Evolutionary conservation across 495 filamentous ascomycete genomes (phyloP), one percentile per base, ranked within the genome.

Genomic region (Annulohypoxylon bovei): DNA sequence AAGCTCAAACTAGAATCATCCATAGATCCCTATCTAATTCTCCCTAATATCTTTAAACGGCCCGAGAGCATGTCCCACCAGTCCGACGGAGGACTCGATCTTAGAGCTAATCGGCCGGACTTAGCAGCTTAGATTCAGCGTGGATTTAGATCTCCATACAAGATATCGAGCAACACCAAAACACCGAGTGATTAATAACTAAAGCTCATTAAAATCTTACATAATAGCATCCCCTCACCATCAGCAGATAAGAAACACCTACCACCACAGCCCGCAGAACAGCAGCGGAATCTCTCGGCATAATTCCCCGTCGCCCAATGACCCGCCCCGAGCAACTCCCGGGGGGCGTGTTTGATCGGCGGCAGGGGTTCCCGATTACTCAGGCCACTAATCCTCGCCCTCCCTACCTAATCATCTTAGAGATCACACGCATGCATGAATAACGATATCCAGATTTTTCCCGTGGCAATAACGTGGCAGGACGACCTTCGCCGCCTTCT

Each of bases 341-440:
- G n/a, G 39, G 39, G 39, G 39, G 47, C 32, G 39, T 66, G 68
- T 71, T 71, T 71, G 68, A 71, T 71, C 62, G 62, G 25, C 68
- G 44, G 18, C 68, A 67, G 33, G 68, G 68, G 30, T 16, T 5
- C 39, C 39, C n/a, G 16, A 18, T 18, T 42, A 16, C n/a, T 42
- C 39, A 42, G n/a, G n/a, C 39, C 39, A 18, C 12, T 42, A 14
- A 16, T 14, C 14, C 37, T 11, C 27, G 4, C 23, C 9, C 9
- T 6, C 11, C 6, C 25, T 28, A 7, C n/a, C 27, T 27, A 35
- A 18, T 16, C 23, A 42, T 14, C 27, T 57, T 18, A 49, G 2
- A 11, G 12, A 62, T 62, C 35, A 50, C 50, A 62, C 44, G 23
- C 46, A 42, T 30, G 52, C 42, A 64, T 56, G 37, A 69, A 47